Base-by-base conservation (phyloP, 345 rosid species). In the Combretum micranthum region DNA sequence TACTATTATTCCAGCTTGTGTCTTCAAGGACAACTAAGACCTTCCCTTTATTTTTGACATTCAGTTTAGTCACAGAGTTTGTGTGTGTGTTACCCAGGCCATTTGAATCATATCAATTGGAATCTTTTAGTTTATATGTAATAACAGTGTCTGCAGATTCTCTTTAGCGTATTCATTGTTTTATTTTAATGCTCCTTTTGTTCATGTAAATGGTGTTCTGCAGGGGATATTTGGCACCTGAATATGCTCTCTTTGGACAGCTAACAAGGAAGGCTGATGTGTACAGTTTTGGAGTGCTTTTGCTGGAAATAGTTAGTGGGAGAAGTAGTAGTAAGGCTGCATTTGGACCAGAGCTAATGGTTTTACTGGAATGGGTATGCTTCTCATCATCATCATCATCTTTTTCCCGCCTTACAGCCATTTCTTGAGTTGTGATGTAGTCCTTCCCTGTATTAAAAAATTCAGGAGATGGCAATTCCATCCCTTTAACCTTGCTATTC, bases 141-240 rank as follows among this genome's bases (percentile, higher is more conserved):
- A 25, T 25, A 25, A 6, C 8, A 10, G 9, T 4, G 8, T 32
- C 39, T 32, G 39, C 4, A 6, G 8, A 4, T 32, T 32, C 8
- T 32, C 57, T 17, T 53, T 53, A 53, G 15, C 0, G 43, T 44
- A 26, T 12, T 53, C 25, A 50, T 22, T n/a, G 5, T 50, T 25
- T 26, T 13, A 18, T 20, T 20, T 14, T 50, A 50, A 21, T 17
- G 61, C 19, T 32, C 50, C 16, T 14, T 13, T 62, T 19, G 26
- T 50, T 1, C 21, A 55, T 12, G 21, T 48, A 19, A 39, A 53
- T 18, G 59, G 14, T 55, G 15, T 49, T 43, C 69, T 65, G 67
- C 81, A 92, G 98, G 39, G 98, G 98, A 69, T 92, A 92, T 72
- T 74, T 88, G 70, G 98, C 98, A 15, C 98, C 98, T 9, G 98